Base-by-base conservation (phyloP, 179 eudicot species). In the Spinacia oleracea region DNA sequence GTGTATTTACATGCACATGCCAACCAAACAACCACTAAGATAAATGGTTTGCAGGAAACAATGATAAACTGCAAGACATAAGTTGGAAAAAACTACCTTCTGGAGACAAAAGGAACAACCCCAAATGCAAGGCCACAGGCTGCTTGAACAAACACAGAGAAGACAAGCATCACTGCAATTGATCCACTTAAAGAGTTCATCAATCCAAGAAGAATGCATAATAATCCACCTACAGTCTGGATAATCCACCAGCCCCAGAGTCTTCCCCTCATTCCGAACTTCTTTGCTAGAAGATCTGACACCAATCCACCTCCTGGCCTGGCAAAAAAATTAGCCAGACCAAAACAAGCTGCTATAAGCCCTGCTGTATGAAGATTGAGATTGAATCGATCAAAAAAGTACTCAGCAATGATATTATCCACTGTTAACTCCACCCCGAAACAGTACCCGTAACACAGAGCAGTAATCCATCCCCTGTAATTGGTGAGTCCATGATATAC, bases 71-170 rank as follows among this genome's bases (percentile, higher is more conserved):
- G 53, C 34, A 25, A 11, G 38, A 70, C 35, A 58, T 35, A 31
- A 58, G 71, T 63, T 27, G 43, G 55, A 65, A n/a, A 20, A 18
- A 45, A 25, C 9, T 72, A 72, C 94, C 98, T 89, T 70, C 93
- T 75, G 0, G 98, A 94, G 76, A 94, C 85, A 63, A 94, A 92
- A 7, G 97, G 98, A 29, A 91, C 98, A 10, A 94, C 87, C 60
- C 97, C 97, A 53, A 90, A 95, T 1, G 95, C 85, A 34, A 91
- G 91, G 1, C 98, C 98, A 82, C 96, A 91, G 6, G 98, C 92
- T 48, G 93, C 94, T 73, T 95, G 98, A 78, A 87, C 89, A 66
- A 91, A 91, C 21, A 90, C 80, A 8, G 98, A 93, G 81, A 95
- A 93, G 11, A 90, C 62, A 29, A 95, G 48, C 94, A 95, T 84